Evolutionary conservation across 345 rosid genomes (phyloP), one percentile per base, ranked within the genome.

Genomic region (Hevea brasiliensis): DNA sequence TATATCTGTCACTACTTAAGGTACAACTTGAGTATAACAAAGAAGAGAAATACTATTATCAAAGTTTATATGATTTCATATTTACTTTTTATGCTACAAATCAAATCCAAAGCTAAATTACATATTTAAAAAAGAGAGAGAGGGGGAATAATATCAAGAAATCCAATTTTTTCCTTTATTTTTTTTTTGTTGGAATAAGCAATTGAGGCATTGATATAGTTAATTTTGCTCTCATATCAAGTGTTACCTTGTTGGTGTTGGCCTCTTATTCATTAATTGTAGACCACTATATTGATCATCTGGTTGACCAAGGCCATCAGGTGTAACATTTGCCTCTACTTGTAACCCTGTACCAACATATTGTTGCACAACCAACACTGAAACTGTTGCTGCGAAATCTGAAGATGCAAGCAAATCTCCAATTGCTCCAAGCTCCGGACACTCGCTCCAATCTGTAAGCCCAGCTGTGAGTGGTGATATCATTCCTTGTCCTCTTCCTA

Each of bases 401-500:
- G 99, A 91, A 6, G 99, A 95, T 0, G 98, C 99, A 35, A 95
- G 82, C 80, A 95, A 72, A 77, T 95, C 99, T 7, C 99, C 98
- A 21, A 92, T 92, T 11, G 97, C 93, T 1, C 98, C 99, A 4
- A 92, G 96, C 84, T 95, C 99, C 0, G 97, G 98, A 77, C 99
- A 95, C 62, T 95, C 99, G 18, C 99, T 95, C 99, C 98, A 92
- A 81, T 95, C 99, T 0, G 96, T 91, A 61, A 95, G 88, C 48
- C 99, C 98, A 0, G 94, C 93, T 0, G 94, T 91, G 26, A 92
- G 80, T 6, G 97, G 91, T 8, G 94, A 91, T 0, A 61, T 53
- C 84, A 81, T 81, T 24, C 93, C 98, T 80, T 91, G 85, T 50
- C 98, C 97, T 87, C 99, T 91, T 41, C 99, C 98, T 1, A 92